Percentiles rank a stretch among this genome's conserved stretches.
These are phyloP conservation scores for Salix arbutifolia DNA, from an alignment of 345 rosid species.

Conservation along the genomic window DNA sequence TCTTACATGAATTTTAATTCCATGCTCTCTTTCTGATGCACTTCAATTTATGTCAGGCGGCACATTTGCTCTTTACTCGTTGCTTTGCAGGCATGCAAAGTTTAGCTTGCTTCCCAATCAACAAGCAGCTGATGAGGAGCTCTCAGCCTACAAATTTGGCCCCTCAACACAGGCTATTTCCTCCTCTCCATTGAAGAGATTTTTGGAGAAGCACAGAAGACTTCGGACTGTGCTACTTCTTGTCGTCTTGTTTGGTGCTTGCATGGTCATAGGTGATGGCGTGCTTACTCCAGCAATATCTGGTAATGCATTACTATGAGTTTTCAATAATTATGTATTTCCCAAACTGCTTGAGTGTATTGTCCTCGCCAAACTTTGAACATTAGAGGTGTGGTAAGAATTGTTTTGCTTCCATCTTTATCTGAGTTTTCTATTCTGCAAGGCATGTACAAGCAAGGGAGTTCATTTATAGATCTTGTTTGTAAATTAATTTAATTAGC, in stretches of 20 bases:
- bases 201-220: slow-evolving; percentile 72
- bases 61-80: slow-evolving; percentile 80
- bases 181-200: slow-evolving; percentile 57
- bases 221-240: slow-evolving; percentile 65
- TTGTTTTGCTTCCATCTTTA: neutral
- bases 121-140: slow-evolving; percentile 97
- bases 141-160: slow-evolving; percentile 69
- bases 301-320: slow-evolving; percentile 33
- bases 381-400: neutral
- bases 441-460: neutral
- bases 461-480: neutral
- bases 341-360: neutral
- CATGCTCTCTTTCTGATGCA: slow-evolving; percentile 10
- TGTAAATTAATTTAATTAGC: neutral
- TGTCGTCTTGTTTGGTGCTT: slow-evolving; percentile 74
- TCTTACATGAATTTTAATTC: neutral
- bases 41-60: slow-evolving; percentile 56
- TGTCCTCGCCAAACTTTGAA: neutral
- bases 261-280: slow-evolving; percentile 91
- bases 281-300: slow-evolving; percentile 88
- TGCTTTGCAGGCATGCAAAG: slow-evolving; percentile 85
- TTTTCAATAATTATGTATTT: neutral
- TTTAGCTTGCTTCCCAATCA: slow-evolving; percentile 89
- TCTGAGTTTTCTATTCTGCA: neutral
- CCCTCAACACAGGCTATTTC: slow-evolving; percentile 36